Base-by-base conservation (phyloP, 106 monocot genomes). In the Apostasia shenzhenica region DNA sequence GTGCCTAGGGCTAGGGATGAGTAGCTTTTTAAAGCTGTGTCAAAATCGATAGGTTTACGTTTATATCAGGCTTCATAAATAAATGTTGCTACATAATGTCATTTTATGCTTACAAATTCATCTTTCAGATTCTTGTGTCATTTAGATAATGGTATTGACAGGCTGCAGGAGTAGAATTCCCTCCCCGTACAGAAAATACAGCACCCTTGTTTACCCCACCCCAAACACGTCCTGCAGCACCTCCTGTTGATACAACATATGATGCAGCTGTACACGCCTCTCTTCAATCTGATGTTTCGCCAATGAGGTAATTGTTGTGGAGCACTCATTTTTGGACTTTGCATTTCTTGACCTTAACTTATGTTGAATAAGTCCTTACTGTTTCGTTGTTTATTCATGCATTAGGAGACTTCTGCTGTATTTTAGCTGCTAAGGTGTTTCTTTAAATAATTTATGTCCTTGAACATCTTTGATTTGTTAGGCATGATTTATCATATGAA, bases 121-220 rank as follows among this genome's bases (percentile, higher is more conserved):
- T 47, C 13, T 65, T 14, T 48, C 8, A 10, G 37, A 65, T 65
- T 14, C 43, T 49, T 65, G 48, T 49, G 47, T 49, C 8, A 48
- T 48, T 5, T 48, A 37, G 48, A 48, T 48, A 6, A 6, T 65
- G 26, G 1, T 65, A 8, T 59, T 76, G 70, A 45, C 74, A 99
- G 97, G 71, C 79, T 83, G 79, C 85, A 72, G 97, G 97, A 73
- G 70, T 99, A 70, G 89, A 92, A 68, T 99, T 92, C 80, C 92
- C 97, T 66, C 97, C 97, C 8, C 89, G 92, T 61, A 68, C 73
- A 54, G 97, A 92, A 74, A 82, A 79, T 47, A 61, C 73, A 44
- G 84, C 79, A 4, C 92, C 92, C 13, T 73, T 99, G 43, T 99
- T 99, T 74, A 89, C 92, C 45, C 89, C 97, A 70, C 92, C 92